Percentiles rank a stretch among this genome's conserved stretches.
phyloP scores from a whole-genome alignment of 306 rosid genomes.

The Prunus mongolica region DNA sequence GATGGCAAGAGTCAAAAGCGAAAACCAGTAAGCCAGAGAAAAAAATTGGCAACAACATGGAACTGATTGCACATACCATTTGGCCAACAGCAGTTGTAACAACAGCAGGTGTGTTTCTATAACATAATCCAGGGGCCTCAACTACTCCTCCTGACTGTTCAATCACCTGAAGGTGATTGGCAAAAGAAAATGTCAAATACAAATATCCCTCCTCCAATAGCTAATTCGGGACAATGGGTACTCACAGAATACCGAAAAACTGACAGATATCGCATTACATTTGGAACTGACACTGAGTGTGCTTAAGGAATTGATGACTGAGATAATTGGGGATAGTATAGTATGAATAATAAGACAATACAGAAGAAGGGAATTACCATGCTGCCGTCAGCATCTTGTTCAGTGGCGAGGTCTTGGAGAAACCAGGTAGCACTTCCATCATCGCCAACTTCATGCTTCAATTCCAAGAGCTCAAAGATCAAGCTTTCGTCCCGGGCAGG shows the following conservation, averaged over 20 bases:
- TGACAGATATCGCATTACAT: neutral
- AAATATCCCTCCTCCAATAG: neutral
- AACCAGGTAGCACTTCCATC: conserved; percentile 83
- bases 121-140: conserved; percentile 59
- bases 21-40: neutral
- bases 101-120: conserved; percentile 50
- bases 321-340: neutral
- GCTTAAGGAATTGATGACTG: neutral
- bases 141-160: conserved; percentile 74
- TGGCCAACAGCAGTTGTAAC: conserved; percentile 82
- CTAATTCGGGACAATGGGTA: neutral
- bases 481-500: conserved; percentile 79
- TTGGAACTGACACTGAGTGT: neutral
- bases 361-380: conserved; percentile 39
- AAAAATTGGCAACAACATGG: neutral
- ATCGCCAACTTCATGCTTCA: conserved; percentile 65
- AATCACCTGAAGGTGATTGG: conserved; percentile 51
- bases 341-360: neutral
- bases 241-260: neutral
- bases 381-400: conserved; percentile 73
- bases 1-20: neutral
- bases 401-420: conserved; percentile 84
- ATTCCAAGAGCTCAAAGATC: conserved; percentile 75
- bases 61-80: conserved; percentile 49
- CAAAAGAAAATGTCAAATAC: neutral